phyloP scores from a whole-genome alignment of 2,329 filamentous ascomycete genomes.

The Lachnellula cervina region DNA sequence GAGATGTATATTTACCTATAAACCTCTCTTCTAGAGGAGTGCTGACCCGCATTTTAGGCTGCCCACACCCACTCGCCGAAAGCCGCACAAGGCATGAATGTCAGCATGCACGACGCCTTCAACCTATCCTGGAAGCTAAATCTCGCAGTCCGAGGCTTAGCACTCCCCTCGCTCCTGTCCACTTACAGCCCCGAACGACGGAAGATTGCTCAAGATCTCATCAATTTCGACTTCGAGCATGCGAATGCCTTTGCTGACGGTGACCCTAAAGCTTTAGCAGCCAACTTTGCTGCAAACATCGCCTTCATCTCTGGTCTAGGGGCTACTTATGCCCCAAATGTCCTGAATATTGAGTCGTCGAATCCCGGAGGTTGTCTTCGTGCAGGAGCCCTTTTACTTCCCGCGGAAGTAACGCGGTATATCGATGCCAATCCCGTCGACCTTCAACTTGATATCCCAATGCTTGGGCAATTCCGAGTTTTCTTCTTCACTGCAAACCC shows the following conservation, averaged over 20 bases:
- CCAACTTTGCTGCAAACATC: slow-evolving; percentile 66
- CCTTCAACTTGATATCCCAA: slow-evolving; percentile 71
- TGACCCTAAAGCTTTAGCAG: slow-evolving; percentile 57
- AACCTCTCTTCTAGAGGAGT: background rate
- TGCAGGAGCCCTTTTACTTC: slow-evolving; percentile 44
- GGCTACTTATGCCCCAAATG: slow-evolving; percentile 59
- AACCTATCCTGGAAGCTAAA: slow-evolving; percentile 58
- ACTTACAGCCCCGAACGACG: slow-evolving; percentile 61
- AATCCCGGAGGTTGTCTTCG: slow-evolving; percentile 41
- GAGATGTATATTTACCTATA: slow-evolving; percentile 37
- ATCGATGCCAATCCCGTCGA: slow-evolving; percentile 76
- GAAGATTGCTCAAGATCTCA: slow-evolving; percentile 59
- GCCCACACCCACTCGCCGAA: slow-evolving; percentile 59
- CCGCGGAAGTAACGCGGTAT: slow-evolving; percentile 67
- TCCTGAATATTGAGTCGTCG: slow-evolving; percentile 54
- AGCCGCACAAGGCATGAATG: slow-evolving; percentile 57
- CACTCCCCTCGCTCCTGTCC: slow-evolving; percentile 48
- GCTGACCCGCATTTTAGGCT: slow-evolving; percentile 35
- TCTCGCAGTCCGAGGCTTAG: slow-evolving; percentile 47
- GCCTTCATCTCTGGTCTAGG: slow-evolving; percentile 71
- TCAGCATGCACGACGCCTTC: slow-evolving; percentile 55
- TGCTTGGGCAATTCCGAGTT: slow-evolving; percentile 71
- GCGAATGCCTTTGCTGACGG: slow-evolving; percentile 56
- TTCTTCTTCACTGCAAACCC: slow-evolving; percentile 67
- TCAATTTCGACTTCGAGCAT: slow-evolving; percentile 57